Conservation (phyloP, 2,329 filamentous ascomycete genomes). For the Phyllosticta ampelicida region DNA sequence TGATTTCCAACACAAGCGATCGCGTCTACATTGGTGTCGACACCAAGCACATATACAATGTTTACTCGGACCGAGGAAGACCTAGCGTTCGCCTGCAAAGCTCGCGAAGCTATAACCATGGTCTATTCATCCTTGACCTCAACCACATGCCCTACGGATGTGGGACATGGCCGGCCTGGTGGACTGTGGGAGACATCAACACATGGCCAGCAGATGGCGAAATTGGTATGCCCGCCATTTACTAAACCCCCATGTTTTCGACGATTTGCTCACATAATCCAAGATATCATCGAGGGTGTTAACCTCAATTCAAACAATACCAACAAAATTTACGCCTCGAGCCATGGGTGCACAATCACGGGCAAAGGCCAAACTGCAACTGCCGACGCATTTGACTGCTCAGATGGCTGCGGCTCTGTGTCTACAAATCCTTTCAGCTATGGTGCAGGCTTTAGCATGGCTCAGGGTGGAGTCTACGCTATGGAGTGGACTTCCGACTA, state of each 20-base stretch:
- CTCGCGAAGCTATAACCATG: conserved; percentile 28
- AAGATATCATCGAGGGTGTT: conserved; percentile 16
- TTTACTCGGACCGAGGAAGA: conserved; percentile 20
- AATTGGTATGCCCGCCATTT: conserved; percentile 14
- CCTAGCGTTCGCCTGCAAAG: conserved; percentile 26
- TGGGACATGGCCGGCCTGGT: conserved; percentile 33
- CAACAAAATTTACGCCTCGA: conserved; percentile 2
- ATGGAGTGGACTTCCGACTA: conserved; percentile 18
- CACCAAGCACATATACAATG: conserved; percentile 29
- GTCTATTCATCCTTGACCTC: conserved; percentile 29
- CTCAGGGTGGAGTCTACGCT: conserved; percentile 25
- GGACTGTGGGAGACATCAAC: conserved; percentile 22
- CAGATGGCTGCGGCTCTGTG: conserved; percentile 14
- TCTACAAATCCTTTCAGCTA: conserved; percentile 10
- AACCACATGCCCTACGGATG: conserved; percentile 23
- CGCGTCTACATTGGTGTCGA: conserved; percentile 23
- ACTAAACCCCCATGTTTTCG: not conserved
- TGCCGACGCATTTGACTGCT: conserved; percentile 15
- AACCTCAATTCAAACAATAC: conserved; percentile 16
- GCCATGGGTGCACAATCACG: conserved; percentile 15
- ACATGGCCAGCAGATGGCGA: conserved; percentile 17
- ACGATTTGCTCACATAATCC: not conserved
- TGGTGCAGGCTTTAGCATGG: conserved; percentile 14
- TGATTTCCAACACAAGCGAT: conserved; percentile 14
- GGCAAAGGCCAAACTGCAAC: conserved; percentile 11